Conservation (phyloP, 495 filamentous ascomycete species). For the Talaromyces borbonicus region DNA sequence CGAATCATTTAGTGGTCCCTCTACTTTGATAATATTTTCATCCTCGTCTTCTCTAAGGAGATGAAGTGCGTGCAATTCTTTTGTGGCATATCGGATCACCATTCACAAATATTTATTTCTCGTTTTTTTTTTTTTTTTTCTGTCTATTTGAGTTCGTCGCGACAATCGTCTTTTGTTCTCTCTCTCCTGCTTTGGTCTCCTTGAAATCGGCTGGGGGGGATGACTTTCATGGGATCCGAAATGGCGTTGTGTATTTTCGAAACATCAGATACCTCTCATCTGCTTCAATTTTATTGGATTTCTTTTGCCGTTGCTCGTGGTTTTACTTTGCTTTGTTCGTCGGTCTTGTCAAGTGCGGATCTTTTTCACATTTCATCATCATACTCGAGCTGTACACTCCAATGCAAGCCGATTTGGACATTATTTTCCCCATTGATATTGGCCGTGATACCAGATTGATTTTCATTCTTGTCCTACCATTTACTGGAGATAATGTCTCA, state of each 20-base stretch:
- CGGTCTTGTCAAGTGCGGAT: background rate
- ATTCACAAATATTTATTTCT: background rate
- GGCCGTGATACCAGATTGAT: conserved; percentile 3
- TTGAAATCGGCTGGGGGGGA: conserved; percentile 2
- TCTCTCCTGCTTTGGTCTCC: too few species aligned
- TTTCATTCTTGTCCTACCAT: background rate
- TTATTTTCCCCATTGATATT: background rate
- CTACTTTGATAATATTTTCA: too few species aligned
- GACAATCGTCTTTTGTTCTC: too few species aligned
- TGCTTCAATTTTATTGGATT: background rate
- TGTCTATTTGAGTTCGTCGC: too few species aligned
- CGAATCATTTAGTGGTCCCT: conserved; percentile 3
- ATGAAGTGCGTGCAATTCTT: background rate
- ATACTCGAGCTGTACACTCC: too few species aligned
- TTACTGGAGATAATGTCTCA: background rate
- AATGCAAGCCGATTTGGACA: too few species aligned
- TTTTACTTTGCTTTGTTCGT: background rate
- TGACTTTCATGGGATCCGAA: conserved; percentile 1
- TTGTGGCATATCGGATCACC: conserved; percentile 2
- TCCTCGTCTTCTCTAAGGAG: conserved; percentile 1
- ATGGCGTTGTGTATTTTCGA: conserved; percentile 2
- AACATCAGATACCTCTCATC: conserved; percentile 4
- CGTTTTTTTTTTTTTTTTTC: background rate
- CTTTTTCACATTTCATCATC: background rate
- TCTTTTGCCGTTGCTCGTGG: too few species aligned